A percentile compares a stretch with the other conserved stretches of the same genome.
phyloP scores from a whole-genome alignment of 2,329 filamentous ascomycete species.

The Phialocephala sp. region DNA sequence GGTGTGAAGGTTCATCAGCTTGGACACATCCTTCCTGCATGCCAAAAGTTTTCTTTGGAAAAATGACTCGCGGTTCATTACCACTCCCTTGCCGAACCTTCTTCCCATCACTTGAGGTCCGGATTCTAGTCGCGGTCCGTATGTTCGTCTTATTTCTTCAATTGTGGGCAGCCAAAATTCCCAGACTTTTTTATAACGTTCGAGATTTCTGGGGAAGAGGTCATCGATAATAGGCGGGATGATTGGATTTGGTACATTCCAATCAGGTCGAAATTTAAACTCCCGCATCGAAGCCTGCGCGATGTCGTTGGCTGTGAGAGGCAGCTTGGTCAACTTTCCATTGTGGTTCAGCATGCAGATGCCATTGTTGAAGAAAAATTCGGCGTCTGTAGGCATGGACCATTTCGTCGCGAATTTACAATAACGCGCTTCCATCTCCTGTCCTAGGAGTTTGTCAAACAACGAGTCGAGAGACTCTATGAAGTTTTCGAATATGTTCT shows the following conservation, averaged over 20 bases:
- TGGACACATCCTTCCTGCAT: neutral
- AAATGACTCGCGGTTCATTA: neutral
- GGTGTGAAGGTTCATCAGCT: neutral
- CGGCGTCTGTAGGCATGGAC: neutral
- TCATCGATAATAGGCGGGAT: neutral
- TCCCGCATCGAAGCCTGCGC: neutral
- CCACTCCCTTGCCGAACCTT: neutral
- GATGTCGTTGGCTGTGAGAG: neutral
- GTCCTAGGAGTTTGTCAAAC: neutral
- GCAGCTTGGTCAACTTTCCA: neutral
- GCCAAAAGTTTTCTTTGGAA: neutral
- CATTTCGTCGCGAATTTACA: neutral
- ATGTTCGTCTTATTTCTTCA: neutral
- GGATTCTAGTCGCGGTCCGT: neutral
- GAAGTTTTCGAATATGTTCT: neutral
- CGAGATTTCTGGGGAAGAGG: neutral
- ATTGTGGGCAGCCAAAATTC: neutral
- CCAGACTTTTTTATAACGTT: neutral
- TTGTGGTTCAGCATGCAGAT: neutral
- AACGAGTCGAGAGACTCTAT: neutral
- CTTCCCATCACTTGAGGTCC: neutral
- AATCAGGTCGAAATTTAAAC: neutral
- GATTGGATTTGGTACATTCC: neutral
- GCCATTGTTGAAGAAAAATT: neutral
- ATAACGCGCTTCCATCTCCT: neutral